A percentile compares a stretch with the other conserved stretches of the same genome.
phyloP scores from a whole-genome alignment of 2,329 filamentous ascomycete genomes.

The Gaeumannomyces sp. region DNA sequence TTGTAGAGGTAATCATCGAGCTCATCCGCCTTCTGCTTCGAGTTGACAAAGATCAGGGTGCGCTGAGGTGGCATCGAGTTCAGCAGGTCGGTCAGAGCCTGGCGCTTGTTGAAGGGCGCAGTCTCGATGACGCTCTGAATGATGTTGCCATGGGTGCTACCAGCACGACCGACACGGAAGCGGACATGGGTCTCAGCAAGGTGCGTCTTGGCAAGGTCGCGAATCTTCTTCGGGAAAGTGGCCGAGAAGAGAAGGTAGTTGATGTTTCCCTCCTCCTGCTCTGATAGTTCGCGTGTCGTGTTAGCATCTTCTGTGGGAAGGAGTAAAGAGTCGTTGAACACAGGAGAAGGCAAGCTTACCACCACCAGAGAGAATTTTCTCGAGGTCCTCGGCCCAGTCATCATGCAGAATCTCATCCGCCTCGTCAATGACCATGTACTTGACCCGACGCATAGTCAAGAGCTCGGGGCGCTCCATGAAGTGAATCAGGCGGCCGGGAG shows the following conservation, averaged over 20 bases:
- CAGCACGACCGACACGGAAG: slow-evolving; percentile 80
- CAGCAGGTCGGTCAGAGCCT: slow-evolving; percentile 67
- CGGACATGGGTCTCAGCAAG: slow-evolving; percentile 69
- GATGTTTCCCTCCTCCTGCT: slow-evolving; percentile 64
- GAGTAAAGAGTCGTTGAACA: too few relatives aligned
- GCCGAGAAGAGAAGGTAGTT: slow-evolving; percentile 85
- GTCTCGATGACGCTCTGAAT: slow-evolving; percentile 67
- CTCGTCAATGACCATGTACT: slow-evolving; percentile 82
- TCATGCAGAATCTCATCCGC: slow-evolving; percentile 83
- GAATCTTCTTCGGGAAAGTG: slow-evolving; percentile 78
- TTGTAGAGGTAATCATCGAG: slow-evolving; percentile 88
- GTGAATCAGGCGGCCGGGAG: slow-evolving; percentile 79
- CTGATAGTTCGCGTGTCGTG: slow-evolving; percentile 33
- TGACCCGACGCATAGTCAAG: slow-evolving; percentile 68
- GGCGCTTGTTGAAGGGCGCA: slow-evolving; percentile 60
- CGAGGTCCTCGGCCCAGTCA: slow-evolving; percentile 74
- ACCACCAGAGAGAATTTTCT: slow-evolving; percentile 70
- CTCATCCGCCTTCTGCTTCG: slow-evolving; percentile 69
- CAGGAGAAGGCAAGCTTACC: slow-evolving; percentile 48
- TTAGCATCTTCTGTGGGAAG: slow-evolving; percentile 19
- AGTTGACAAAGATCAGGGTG: slow-evolving; percentile 87
- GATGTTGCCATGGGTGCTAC: slow-evolving; percentile 77
- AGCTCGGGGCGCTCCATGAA: slow-evolving; percentile 68
- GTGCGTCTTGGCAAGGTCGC: slow-evolving; percentile 69
- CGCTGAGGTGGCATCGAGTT: slow-evolving; percentile 63